Evolutionary conservation across 108 stramenopile genomes (phyloP), one percentile per base, ranked within the genome.

Genomic region (Conticribra guillardii): DNA sequence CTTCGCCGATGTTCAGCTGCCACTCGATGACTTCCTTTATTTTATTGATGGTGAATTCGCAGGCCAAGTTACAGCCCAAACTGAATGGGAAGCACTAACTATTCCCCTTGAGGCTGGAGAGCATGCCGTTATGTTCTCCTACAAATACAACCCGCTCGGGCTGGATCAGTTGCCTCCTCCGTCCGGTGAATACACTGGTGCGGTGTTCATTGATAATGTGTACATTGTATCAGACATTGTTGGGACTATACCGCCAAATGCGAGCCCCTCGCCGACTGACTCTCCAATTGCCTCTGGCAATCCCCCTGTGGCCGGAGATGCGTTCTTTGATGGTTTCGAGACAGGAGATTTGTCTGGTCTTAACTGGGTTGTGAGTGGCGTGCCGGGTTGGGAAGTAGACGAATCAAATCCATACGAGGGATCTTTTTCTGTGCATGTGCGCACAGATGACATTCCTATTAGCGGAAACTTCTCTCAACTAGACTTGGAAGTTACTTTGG

Each of bases 291-390:
- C n/a, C 11, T 24, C 50, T 64, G 1, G 28, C 44, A 1, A 47
- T 28, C 27, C 26, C 61, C 27, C 30, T 31, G n/a, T 31, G n/a
- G n/a, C n/a, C n/a, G n/a, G n/a, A n/a, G n/a, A n/a, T n/a, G n/a
- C n/a, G n/a, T n/a, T n/a, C 28, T 80, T 80, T 44, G 79, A 80
- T 50, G 79, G 79, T 11, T 80, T 80, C 53, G 79, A 80, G 22
- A 73, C 57, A 28, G 79, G 79, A 22, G 79, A 80, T 45, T 73
- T 80, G 21, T 54, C 71, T 45, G 67, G 26, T 14, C 33, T 57
- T 34, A 19, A 64, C 28, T 80, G 79, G 79, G 30, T 30, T 11
- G 11, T 73, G 21, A 33, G 34, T 32, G 79, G 79, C 1, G 72
- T 46, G 18, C 29, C 60, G 14, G 54, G 66, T 33, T 80, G 79